These are phyloP conservation scores for Calvatia gigantea DNA, from an alignment of 768 basidiomycete genomes.

Conservation along the genomic window DNA sequence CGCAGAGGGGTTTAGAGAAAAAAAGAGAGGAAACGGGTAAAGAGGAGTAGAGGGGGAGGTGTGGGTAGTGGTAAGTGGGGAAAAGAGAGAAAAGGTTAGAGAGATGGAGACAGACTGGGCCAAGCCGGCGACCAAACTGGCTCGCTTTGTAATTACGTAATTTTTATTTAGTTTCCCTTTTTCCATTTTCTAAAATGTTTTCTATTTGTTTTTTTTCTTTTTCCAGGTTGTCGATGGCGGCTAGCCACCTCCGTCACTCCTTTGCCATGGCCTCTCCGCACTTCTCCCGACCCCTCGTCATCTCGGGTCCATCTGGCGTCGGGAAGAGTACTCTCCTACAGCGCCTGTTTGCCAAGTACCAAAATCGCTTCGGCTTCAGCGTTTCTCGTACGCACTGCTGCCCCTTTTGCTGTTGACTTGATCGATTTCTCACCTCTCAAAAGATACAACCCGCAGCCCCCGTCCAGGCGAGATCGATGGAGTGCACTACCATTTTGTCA, in stretches of 20 bases:
- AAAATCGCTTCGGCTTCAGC: conserved; percentile 87
- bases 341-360: conserved; percentile 76
- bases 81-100: too few relatives aligned
- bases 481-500: conserved; percentile 84
- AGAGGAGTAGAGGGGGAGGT: conserved; percentile 1
- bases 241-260: not conserved
- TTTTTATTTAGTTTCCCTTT: too few relatives aligned
- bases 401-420: conserved; percentile 12
- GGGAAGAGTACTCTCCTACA: conserved; percentile 90
- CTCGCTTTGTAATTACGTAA: conserved; percentile 8
- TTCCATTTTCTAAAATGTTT: not conserved
- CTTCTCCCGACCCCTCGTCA: conserved; percentile 72
- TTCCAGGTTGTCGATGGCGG: conserved; percentile 4
- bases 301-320: conserved; percentile 91
- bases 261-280: conserved; percentile 5
- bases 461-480: conserved; percentile 82
- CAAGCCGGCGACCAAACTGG: not conserved
- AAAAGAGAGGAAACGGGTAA: not conserved
- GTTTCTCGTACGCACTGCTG: conserved; percentile 70
- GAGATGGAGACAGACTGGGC: conserved; percentile 4
- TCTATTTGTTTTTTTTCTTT: not conserved
- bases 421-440: conserved; percentile 15
- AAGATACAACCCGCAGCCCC: conserved; percentile 90
- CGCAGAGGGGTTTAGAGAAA: not conserved
- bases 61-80: conserved; percentile 5